Conservation (phyloP, 148 eudicot genomes). For the Gaultheria prostrata region DNA sequence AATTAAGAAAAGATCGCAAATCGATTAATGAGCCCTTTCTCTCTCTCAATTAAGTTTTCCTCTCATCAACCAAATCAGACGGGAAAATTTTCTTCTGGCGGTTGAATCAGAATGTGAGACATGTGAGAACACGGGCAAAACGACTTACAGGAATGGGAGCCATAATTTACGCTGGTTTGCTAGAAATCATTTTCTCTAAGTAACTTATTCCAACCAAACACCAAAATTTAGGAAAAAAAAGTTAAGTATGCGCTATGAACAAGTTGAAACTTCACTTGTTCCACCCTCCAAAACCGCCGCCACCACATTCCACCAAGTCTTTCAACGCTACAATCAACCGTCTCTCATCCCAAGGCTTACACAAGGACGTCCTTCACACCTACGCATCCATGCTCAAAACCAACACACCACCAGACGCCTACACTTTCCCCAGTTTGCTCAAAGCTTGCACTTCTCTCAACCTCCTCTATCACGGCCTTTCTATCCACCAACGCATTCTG, state of each 20-base stretch:
- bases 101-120: too few relatives aligned
- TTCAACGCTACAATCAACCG: conserved; percentile 61
- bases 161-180: too few relatives aligned
- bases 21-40: too few relatives aligned
- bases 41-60: too few relatives aligned
- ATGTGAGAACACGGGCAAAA: too few relatives aligned
- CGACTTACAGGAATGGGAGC: too few relatives aligned
- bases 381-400: conserved; percentile 59
- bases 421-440: conserved; percentile 68
- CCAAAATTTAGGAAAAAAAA: too few relatives aligned
- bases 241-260: conserved; percentile 32
- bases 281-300: conserved; percentile 18
- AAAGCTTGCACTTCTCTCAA: conserved; percentile 68
- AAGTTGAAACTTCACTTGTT: conserved; percentile 29
- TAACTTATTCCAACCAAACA: too few relatives aligned
- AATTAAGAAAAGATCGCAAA: too few relatives aligned
- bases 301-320: conserved; percentile 35
- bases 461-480: conserved; percentile 48
- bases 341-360: conserved; percentile 47
- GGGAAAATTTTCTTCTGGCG: too few relatives aligned
- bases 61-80: too few relatives aligned
- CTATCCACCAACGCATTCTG: conserved; percentile 52
- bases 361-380: conserved; percentile 49
- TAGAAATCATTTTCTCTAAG: too few relatives aligned
- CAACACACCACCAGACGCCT: conserved; percentile 55